Base-by-base conservation (phyloP, 768 basidiomycete genomes). In the Cystobasidium tubakii region DNA sequence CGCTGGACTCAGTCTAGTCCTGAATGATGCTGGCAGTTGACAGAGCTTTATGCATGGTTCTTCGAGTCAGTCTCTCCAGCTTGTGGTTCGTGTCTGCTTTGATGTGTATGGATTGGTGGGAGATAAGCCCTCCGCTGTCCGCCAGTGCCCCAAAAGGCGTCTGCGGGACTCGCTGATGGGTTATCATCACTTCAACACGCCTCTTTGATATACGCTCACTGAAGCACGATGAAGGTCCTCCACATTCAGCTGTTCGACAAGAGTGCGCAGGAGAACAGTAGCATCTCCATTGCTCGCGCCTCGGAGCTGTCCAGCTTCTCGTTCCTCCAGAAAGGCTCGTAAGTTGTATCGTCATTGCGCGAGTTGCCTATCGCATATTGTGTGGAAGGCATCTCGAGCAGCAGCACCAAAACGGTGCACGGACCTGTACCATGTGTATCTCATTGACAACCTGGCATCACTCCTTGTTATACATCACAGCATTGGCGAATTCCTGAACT, bases 401-500 rank as follows among this genome's bases (percentile, higher is more conserved):
- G 42, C 23, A 27, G 65, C 65, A 46, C 3, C 7, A 15, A 15
- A 39, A 6, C 7, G 6, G 39, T 39, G 39, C 39, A 50, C 7
- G 3, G 46, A 19, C 21, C 21, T 50, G 21, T 50, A 19, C 12
- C n/a, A 9, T 1, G 36, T 27, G 27, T n/a, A 21, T 17, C 1
- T n/a, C 10, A 25, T 25, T 34, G 9, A 36, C 27, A 31, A 29
- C 62, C 34, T n/a, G 62, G 10, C 29, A 3, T 27, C 7, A 60
- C 33, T 60, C 39, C n/a, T 13, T 23, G 2, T 36, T 1, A 23
- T 39, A 33, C 62, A 39, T 1, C 17, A 34, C 74, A 80, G 78
- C 21, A 87, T 95, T 65, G 86, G 84, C 65, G 95, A 98, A 83
- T 97, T 98, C 82, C 86, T 98, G 87, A 85, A 86, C 29, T 98